phyloP scores from a whole-genome alignment of 1,284 basidiomycete genomes.

The Chondrostereum purpureum region DNA sequence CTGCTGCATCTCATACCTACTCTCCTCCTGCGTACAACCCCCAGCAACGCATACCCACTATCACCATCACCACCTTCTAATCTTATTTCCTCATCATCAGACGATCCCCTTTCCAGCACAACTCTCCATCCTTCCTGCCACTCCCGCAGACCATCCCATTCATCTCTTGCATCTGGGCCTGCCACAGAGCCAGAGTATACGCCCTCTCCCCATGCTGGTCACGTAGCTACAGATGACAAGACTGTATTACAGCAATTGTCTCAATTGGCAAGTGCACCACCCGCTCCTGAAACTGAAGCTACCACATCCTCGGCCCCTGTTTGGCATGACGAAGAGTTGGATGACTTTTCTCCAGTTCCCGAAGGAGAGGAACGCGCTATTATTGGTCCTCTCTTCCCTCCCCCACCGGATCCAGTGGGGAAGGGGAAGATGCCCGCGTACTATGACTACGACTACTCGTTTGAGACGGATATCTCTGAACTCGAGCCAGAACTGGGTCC shows the following conservation, averaged over 20 bases:
- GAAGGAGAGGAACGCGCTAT: not conserved
- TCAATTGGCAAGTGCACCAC: slow-evolving; percentile 51
- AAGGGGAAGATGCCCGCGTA: slow-evolving; percentile 33
- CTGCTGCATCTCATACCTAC: slow-evolving; percentile 16
- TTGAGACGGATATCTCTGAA: slow-evolving; percentile 21
- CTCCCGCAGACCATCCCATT: slow-evolving; percentile 11
- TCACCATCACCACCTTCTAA: slow-evolving; percentile 6
- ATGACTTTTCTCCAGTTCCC: slow-evolving; percentile 19
- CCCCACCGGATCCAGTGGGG: slow-evolving; percentile 29
- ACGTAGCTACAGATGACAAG: slow-evolving; percentile 75
- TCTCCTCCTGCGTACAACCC: slow-evolving; percentile 11
- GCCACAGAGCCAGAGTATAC: slow-evolving; percentile 6
- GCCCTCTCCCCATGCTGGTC: slow-evolving; percentile 35
- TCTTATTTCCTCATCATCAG: slow-evolving; percentile 7
- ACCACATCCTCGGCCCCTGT: slow-evolving; percentile 30
- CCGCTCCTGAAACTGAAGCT: slow-evolving; percentile 11
- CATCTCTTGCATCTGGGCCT: too few relatives aligned
- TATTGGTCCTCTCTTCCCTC: slow-evolving; percentile 11
- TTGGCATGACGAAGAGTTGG: slow-evolving; percentile 37
- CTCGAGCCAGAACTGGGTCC: slow-evolving; percentile 30
- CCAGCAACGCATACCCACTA: slow-evolving; percentile 4
- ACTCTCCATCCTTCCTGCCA: not conserved
- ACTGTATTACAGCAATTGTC: slow-evolving; percentile 50
- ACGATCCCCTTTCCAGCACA: slow-evolving; percentile 5
- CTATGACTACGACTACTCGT: slow-evolving; percentile 32